Evolutionary conservation across 192 early-diverging fungal genomes (phyloP), one percentile per base, ranked within the genome.

Genomic region (Rhizophagus prolifer): DNA sequence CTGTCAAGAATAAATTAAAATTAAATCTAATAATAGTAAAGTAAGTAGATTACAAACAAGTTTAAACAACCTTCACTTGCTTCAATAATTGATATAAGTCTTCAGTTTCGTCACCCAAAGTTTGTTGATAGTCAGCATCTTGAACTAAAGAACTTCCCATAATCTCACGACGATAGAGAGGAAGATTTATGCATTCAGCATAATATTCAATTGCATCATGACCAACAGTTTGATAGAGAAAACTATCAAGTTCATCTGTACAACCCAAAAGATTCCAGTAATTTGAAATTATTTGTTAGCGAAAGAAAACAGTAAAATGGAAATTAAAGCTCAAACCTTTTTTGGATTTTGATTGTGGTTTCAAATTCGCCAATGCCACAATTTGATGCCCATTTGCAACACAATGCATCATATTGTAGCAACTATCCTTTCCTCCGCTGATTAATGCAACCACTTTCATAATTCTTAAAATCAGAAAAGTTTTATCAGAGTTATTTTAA

Each of bases 341-440:
- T 2, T 83, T 87, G 1, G 82, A 82, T 19, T 69, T 73, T n/a
- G 78, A 75, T 19, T 90, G 85, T 36, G 97, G 96, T 73, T 92
- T 91, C 34, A 97, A 82, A 82, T 99, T 98, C 1, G 95, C 98
- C 2, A 99, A 83, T 0, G 96, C 97, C 28, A 96, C 90, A 54
- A 99, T 90, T 47, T 95, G 89, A 81, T 99, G 98, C 4, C 96
- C 96, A 79, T 96, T 86, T 54, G 94, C 93, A 7, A 94, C 90
- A 84, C 95, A 96, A 83, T 99, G 93, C 89, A 98, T 89, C 90
- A 97, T 89, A 79, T 96, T 97, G 84, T 93, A 97, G 75, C 91
- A 93, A 75, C 94, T 95, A 85, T 99, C 98, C 82, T 99, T 99
- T 64, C 98, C 98, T 44, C 96, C 95, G 80, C 97, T 96, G 79